phyloP scores from a whole-genome alignment of 768 basidiomycete species.

The Floccularia luteovirens region DNA sequence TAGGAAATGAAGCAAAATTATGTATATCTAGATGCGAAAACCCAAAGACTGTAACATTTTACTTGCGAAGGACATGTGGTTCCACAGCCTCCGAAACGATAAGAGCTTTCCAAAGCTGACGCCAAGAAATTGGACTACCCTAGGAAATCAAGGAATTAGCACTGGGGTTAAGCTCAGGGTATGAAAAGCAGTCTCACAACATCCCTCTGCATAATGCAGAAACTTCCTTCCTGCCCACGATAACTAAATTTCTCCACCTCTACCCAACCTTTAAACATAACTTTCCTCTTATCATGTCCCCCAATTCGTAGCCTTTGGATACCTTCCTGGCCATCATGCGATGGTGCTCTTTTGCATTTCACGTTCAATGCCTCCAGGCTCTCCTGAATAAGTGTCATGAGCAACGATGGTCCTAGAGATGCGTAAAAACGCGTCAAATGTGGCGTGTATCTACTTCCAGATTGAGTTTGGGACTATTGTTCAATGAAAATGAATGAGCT shows the following conservation, averaged over 20 bases:
- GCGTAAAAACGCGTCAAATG: slow-evolving; percentile 81
- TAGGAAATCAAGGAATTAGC: not conserved
- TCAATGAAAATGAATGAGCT: not conserved
- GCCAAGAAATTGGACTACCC: slow-evolving; percentile 12
- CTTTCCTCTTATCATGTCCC: slow-evolving; percentile 56
- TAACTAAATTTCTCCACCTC: slow-evolving; percentile 57
- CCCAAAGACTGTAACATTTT: not conserved
- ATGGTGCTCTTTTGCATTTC: slow-evolving; percentile 36
- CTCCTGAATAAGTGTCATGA: slow-evolving; percentile 48
- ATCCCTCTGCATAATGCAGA: slow-evolving; percentile 66
- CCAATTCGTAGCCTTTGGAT: slow-evolving; percentile 49
- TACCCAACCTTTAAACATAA: slow-evolving; percentile 68
- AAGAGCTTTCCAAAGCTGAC: slow-evolving; percentile 10
- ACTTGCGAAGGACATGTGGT: slow-evolving; percentile 14
- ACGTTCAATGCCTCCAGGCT: slow-evolving; percentile 41
- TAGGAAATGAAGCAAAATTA: not conserved
- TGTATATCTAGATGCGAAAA: not conserved
- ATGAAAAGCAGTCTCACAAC: slow-evolving; percentile 33
- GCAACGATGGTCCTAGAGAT: slow-evolving; percentile 38
- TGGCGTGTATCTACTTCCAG: slow-evolving; percentile 63
- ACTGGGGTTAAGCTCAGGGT: not conserved
- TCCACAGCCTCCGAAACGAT: slow-evolving; percentile 7
- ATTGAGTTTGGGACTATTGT: slow-evolving; percentile 73
- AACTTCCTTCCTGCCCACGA: slow-evolving; percentile 43
- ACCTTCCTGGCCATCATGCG: slow-evolving; percentile 10